phyloP scores from a whole-genome alignment of 257 asterid genomes.

The Henckelia pumila region DNA sequence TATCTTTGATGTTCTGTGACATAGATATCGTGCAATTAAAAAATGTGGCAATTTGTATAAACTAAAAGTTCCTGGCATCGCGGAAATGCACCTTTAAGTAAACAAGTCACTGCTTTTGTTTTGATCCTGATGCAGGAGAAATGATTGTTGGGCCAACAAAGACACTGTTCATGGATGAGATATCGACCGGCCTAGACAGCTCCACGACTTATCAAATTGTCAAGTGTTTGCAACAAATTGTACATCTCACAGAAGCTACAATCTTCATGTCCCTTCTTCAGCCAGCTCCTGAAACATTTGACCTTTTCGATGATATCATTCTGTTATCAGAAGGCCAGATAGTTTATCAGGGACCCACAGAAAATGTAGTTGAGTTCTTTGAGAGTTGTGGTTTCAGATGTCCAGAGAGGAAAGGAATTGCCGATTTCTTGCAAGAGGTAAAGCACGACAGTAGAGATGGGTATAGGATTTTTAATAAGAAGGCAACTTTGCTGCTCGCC shows the following conservation, averaged over 20 bases:
- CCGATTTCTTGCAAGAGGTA: slow-evolving; percentile 60
- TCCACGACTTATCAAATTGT: slow-evolving; percentile 72
- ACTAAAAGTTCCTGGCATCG: not conserved
- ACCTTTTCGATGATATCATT: slow-evolving; percentile 63
- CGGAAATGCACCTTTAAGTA: no score
- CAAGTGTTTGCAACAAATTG: slow-evolving; percentile 60
- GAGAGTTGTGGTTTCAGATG: slow-evolving; percentile 61
- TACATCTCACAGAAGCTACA: slow-evolving; percentile 63
- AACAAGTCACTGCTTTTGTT: slow-evolving; percentile 6
- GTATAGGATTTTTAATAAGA: no score
- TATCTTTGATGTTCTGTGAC: no score
- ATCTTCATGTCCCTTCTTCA: slow-evolving; percentile 69
- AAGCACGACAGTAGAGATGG: no score
- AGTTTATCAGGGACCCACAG: slow-evolving; percentile 64
- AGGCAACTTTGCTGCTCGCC: no score
- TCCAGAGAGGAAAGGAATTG: slow-evolving; percentile 69
- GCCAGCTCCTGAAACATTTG: slow-evolving; percentile 76
- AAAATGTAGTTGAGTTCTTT: slow-evolving; percentile 48
- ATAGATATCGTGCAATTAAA: not conserved
- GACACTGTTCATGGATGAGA: slow-evolving; percentile 68
- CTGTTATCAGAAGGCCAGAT: slow-evolving; percentile 68
- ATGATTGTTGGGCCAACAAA: slow-evolving; percentile 71
- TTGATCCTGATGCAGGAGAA: slow-evolving; percentile 45
- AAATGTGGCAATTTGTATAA: slow-evolving; percentile 1
- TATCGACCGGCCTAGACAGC: slow-evolving; percentile 77